Base-by-base conservation (phyloP, 768 basidiomycete genomes). In the Boletales sp. region DNA sequence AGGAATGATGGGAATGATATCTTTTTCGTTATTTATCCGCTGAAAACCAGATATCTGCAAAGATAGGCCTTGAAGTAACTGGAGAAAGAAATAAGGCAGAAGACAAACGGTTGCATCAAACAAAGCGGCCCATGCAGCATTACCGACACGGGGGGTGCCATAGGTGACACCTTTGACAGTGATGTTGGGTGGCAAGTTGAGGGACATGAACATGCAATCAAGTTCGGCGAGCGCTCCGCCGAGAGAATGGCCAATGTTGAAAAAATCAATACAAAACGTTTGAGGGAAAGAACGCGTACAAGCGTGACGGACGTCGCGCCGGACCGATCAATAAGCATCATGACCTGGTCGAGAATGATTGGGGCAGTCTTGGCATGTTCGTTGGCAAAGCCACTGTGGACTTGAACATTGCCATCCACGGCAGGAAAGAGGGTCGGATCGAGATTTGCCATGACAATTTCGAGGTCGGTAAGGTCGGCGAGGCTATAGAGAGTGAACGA, bases 1-100 rank as follows among this genome's bases (percentile, higher is more conserved):
- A 8, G 83, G 83, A 8, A 84, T 70, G 50, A 79, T 83, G 19
- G 84, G 83, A 38, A 85, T 67, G 28, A 72, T 50, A 57, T 80
- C 76, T n/a, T 59, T 65, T 46, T 46, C 28, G n/a, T 67, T 66
- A 49, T 66, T 67, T 32, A 68, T 56, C 34, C 65, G 56, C 49
- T 49, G 62, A 46, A 62, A 61, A 55, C 67, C 52, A 4, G 56
- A 41, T 33, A 64, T 57, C 60, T 66, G 13, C 32, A 21, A 31
- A 36, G 4, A 14, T 14, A 15, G 13, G 36, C 15, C 9, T 21
- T 19, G 34, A 33, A 15, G 28, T 15, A 17, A 21, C 19, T 21
- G 48, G n/a, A 30, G 32, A 44, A 11, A 19, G 28, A 19, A 45
- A 30, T 5, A 47, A 13, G 5, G 10, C 43, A 46, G 25, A 35